phyloP scores from a whole-genome alignment of 2,329 filamentous ascomycete genomes.

The Fusarium virguliforme region DNA sequence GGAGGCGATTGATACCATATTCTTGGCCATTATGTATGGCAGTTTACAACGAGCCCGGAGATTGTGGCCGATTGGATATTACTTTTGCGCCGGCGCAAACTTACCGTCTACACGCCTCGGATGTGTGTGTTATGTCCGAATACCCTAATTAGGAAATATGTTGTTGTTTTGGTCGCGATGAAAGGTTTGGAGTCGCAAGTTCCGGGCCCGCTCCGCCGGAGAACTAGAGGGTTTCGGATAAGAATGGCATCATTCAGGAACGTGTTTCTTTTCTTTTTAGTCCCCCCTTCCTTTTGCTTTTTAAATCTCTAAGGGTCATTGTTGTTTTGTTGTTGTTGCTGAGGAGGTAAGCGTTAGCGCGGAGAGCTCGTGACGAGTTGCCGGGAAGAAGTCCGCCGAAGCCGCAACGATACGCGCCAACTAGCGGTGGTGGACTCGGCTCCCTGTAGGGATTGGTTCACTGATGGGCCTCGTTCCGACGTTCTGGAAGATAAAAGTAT shows the following conservation, averaged over 20 bases:
- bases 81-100: background rate
- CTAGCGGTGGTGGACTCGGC: constrained; percentile 11
- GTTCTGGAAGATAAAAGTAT: constrained; percentile 1
- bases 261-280: constrained; percentile 1
- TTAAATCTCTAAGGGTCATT: background rate
- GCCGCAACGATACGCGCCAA: constrained; percentile 9
- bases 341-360: constrained; percentile 14
- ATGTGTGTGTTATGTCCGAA: constrained; percentile 5
- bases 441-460: background rate
- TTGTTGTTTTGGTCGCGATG: constrained; percentile 10
- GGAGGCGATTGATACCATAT: constrained; percentile 33
- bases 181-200: background rate
- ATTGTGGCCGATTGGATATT: constrained; percentile 12
- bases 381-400: constrained; percentile 36
- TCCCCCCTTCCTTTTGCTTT: background rate
- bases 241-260: constrained; percentile 2
- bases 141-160: constrained; percentile 25
- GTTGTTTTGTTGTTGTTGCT: constrained; percentile 10
- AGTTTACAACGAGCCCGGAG: constrained; percentile 8
- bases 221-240: background rate
- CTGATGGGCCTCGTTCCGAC: background rate
- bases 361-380: constrained; percentile 8
- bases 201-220: background rate
- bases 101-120: background rate
- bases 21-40: constrained; percentile 12